Evolutionary conservation across 2,329 filamentous ascomycete species (phyloP), one percentile per base, ranked within the genome.

Genomic region (Apiospora kogelbergensis): DNA sequence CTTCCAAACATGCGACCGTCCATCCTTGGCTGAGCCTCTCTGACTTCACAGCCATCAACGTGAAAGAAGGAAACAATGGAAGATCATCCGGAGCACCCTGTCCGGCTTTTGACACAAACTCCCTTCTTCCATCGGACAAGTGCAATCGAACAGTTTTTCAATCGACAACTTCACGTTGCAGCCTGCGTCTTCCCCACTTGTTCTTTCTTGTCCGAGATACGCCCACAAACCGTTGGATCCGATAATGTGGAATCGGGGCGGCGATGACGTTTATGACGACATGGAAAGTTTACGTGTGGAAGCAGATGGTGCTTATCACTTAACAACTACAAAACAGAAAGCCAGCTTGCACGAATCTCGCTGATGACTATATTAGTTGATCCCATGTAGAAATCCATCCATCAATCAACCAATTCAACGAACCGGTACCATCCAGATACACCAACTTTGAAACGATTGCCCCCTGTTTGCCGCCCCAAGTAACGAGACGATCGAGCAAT

Each of bases 201-300:
- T 60, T 60, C 53, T 37, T 37, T 60, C 53, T 60, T 60, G 26
- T 57, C 48, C 26, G 48, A 57, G 48, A 57, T 33, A 20, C 17
- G 48, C 48, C 48, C 48, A 57, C 48, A 26, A 57, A 37, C 48
- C 30, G 30, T 60, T 60, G 53, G 53, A 60, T 60, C 53, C 53
- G 53, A 37, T 60, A 60, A 37, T 60, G 53, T 60, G 53, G 53
- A 9, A 65, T 65, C 63, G 2, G 37, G 17, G 11, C 63, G n/a
- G n/a, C 63, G 37, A 65, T 65, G 63, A 65, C 63, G 63, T 65
- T 33, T 15, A 65, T 65, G 63, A 65, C 63, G 63, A 65, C 37
- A 65, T 65, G 41, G 37, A 65, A 65, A 6, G 7, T 65, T 44
- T 22, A 65, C 22, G 4, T 44, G 37, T 10, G 37, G 37, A 26